These are phyloP conservation scores for Botrytis aclada DNA, from an alignment of 2,329 filamentous ascomycete species.

Conservation along the genomic window DNA sequence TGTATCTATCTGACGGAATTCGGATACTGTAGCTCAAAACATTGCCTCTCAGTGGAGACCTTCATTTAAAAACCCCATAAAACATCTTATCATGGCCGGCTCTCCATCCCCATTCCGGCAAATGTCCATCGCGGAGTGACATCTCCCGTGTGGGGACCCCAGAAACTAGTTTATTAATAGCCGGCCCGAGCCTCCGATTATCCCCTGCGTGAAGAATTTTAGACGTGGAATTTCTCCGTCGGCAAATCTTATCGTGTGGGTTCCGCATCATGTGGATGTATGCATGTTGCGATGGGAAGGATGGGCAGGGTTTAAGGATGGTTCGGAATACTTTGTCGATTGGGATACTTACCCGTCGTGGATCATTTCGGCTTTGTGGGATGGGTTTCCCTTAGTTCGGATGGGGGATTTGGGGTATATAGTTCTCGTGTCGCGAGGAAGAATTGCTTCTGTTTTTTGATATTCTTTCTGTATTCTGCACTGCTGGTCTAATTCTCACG, in stretches of 20 bases:
- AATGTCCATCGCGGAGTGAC: background rate
- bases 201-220: background rate
- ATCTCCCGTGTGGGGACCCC: background rate
- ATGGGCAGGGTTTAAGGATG: background rate
- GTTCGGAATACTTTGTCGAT: background rate
- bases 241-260: background rate
- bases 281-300: background rate
- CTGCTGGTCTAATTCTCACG: background rate
- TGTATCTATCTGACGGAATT: accelerated
- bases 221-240: background rate
- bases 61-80: background rate
- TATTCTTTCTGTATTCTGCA: background rate
- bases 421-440: background rate
- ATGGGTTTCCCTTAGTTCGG: background rate
- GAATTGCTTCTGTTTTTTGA: background rate
- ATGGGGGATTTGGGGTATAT: background rate
- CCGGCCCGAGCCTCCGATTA: slow-evolving; percentile 15
- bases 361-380: slow-evolving; percentile 1
- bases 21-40: background rate
- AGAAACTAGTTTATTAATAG: background rate
- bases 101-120: background rate
- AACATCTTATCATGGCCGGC: background rate
- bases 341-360: background rate
- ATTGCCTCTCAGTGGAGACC: background rate
- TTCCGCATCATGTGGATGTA: background rate